A percentile compares a stretch with the other conserved stretches of the same genome.
phyloP scores from a whole-genome alignment of 495 filamentous ascomycete genomes.

The Penicillium subrubescens region DNA sequence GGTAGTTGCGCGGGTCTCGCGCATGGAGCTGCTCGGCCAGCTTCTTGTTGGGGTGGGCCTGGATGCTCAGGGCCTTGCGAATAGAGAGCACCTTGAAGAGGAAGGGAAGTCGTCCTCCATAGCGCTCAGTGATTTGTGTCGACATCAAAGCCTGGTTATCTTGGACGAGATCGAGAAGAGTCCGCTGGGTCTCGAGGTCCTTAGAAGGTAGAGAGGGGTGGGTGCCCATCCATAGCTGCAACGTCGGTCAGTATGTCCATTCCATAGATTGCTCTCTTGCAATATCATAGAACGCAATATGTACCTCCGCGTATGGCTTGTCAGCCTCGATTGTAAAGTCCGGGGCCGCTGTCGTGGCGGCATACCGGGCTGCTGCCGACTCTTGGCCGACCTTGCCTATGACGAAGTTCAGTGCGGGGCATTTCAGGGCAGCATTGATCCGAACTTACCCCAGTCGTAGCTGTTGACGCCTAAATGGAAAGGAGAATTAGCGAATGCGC shows the following conservation, averaged over 20 bases:
- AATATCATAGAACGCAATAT: slow-evolving; percentile 21
- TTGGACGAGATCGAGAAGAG: slow-evolving; percentile 85
- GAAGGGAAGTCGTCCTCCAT: slow-evolving; percentile 84
- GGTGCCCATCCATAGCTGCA: slow-evolving; percentile 97
- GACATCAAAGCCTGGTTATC: slow-evolving; percentile 85
- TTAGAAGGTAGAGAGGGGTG: slow-evolving; percentile 94
- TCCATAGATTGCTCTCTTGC: background rate
- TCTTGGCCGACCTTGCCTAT: slow-evolving; percentile 72
- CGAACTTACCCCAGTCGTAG: slow-evolving; percentile 86
- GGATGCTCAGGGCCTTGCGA: slow-evolving; percentile 91
- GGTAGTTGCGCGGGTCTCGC: slow-evolving; percentile 89
- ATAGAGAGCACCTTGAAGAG: slow-evolving; percentile 97
- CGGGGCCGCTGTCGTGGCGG: slow-evolving; percentile 70
- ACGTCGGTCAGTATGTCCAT: slow-evolving; percentile 18
- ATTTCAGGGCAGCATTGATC: slow-evolving; percentile 12
- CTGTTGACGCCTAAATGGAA: slow-evolving; percentile 75
- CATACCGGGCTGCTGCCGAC: slow-evolving; percentile 74
- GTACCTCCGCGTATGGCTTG: slow-evolving; percentile 81
- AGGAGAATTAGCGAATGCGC: slow-evolving; percentile 2
- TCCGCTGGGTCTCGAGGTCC: slow-evolving; percentile 80
- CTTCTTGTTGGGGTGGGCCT: slow-evolving; percentile 98
- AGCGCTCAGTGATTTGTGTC: slow-evolving; percentile 66
- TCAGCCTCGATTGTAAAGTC: slow-evolving; percentile 76
- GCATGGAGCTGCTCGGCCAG: slow-evolving; percentile 87
- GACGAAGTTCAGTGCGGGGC: slow-evolving; percentile 33